Conservation (phyloP, 805 yeast genomes). For the Starmerella bombicola region DNA sequence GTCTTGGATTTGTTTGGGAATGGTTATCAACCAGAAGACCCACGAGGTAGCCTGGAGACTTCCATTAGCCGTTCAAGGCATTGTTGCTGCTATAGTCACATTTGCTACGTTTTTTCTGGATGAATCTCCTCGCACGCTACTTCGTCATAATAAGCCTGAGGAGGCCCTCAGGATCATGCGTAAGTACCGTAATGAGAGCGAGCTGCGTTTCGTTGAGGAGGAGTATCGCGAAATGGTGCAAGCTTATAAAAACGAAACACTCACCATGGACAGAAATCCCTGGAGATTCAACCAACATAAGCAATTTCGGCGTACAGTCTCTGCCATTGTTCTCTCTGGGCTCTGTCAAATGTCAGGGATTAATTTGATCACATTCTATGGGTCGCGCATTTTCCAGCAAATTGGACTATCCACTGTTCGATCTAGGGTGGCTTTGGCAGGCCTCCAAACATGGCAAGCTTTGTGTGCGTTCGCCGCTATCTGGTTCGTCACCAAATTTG, state of each 20-base stretch:
- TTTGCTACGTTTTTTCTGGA: conserved; percentile 34
- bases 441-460: conserved; percentile 33
- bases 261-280: conserved; percentile 11
- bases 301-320: conserved; percentile 29
- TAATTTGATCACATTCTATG: conserved; percentile 46
- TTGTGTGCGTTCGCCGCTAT: conserved; percentile 38
- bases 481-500: conserved; percentile 40
- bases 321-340: conserved; percentile 30
- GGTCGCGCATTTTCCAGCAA: conserved; percentile 40
- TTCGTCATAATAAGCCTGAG: conserved; percentile 21
- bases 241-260: conserved; percentile 13
- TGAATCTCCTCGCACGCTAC: conserved; percentile 40
- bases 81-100: conserved; percentile 38
- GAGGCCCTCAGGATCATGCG: conserved; percentile 21
- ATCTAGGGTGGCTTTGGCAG: conserved; percentile 36
- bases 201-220: conserved; percentile 5
- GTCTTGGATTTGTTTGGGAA: conserved; percentile 57
- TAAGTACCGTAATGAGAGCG: conserved; percentile 12
- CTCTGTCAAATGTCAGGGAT: conserved; percentile 37
- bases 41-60: conserved; percentile 54
- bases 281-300: conserved; percentile 32
- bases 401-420: conserved; percentile 32
- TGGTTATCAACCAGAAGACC: conserved; percentile 42
- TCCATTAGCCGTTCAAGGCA: conserved; percentile 47
- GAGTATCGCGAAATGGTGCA: conserved; percentile 18